Evolutionary conservation across 495 filamentous ascomycete species (phyloP).

Genomic region (Xylaria scruposa): DNA sequence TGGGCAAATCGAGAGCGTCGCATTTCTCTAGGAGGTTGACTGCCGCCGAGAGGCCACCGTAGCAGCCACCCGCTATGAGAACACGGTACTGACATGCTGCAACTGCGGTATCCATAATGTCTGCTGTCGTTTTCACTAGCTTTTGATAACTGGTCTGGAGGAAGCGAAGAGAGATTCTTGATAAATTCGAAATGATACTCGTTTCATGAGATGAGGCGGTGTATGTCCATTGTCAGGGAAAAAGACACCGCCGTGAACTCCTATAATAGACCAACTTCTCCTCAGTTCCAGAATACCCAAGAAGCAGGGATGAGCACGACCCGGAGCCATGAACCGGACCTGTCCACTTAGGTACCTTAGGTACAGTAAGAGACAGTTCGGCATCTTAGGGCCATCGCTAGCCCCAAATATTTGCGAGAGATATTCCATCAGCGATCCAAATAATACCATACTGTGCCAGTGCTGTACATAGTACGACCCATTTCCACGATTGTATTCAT

Average conservation of each 20-base stretch:
- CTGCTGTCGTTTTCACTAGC: slow-evolving; percentile 19
- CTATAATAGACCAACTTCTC: slow-evolving; percentile 5
- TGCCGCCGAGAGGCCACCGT: slow-evolving; percentile 66
- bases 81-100: slow-evolving; percentile 45
- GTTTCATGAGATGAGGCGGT: slow-evolving; percentile 8
- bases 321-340: background rate
- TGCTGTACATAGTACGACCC: slow-evolving; percentile 1
- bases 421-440: slow-evolving; percentile 1
- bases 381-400: slow-evolving; percentile 17
- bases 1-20: slow-evolving; percentile 43
- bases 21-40: slow-evolving; percentile 67
- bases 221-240: slow-evolving; percentile 11
- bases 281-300: slow-evolving; percentile 1
- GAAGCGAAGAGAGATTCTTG: background rate
- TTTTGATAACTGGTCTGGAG: background rate
- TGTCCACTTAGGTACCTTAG: background rate
- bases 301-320: slow-evolving; percentile 14
- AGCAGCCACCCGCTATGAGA: slow-evolving; percentile 68
- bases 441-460: background rate
- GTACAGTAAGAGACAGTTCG: slow-evolving; percentile 19
- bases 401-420: background rate
- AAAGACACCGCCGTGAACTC: background rate
- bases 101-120: slow-evolving; percentile 15
- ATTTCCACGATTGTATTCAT: background rate
- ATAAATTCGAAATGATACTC: background rate